These are phyloP conservation scores for Apophysomyces variabilis DNA, from an alignment of 371 early-diverging fungal species.

Conservation along the genomic window DNA sequence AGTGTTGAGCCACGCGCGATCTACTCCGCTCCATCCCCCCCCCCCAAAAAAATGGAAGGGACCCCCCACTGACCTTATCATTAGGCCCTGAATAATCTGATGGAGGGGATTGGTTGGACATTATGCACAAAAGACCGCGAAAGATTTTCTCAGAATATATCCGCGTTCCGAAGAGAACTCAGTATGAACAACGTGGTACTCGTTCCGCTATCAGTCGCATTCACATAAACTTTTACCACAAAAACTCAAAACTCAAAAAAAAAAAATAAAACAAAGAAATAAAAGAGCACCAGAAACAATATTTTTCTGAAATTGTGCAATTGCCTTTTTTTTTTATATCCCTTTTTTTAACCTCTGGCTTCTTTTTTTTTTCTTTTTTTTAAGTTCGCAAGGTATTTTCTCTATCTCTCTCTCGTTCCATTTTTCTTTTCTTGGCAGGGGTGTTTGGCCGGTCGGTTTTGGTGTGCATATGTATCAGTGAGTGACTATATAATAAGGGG, in stretches of 20 bases:
- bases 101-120: slow-evolving; percentile 73
- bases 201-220: slow-evolving; percentile 40
- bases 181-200: slow-evolving; percentile 56
- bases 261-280: neutral
- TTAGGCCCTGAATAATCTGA: slow-evolving; percentile 58
- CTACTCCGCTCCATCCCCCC: neutral
- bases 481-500: neutral
- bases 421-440: too few relatives aligned
- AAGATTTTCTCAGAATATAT: slow-evolving; percentile 78
- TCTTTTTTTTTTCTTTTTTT: too few relatives aligned
- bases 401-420: too few relatives aligned
- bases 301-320: too few relatives aligned
- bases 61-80: slow-evolving; percentile 6
- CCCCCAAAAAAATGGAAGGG: neutral
- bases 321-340: too few relatives aligned
- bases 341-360: too few relatives aligned
- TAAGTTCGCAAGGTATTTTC: too few relatives aligned
- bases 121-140: slow-evolving; percentile 74
- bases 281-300: neutral
- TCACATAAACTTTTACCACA: neutral
- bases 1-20: slow-evolving; percentile 6
- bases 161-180: slow-evolving; percentile 69
- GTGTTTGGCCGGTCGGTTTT: too few relatives aligned
- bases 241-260: too few relatives aligned
- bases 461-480: too few relatives aligned